A percentile compares a stretch with the other conserved stretches of the same genome.
phyloP scores from a whole-genome alignment of 805 yeast genomes.

The Kodamaea fukazawae region DNA sequence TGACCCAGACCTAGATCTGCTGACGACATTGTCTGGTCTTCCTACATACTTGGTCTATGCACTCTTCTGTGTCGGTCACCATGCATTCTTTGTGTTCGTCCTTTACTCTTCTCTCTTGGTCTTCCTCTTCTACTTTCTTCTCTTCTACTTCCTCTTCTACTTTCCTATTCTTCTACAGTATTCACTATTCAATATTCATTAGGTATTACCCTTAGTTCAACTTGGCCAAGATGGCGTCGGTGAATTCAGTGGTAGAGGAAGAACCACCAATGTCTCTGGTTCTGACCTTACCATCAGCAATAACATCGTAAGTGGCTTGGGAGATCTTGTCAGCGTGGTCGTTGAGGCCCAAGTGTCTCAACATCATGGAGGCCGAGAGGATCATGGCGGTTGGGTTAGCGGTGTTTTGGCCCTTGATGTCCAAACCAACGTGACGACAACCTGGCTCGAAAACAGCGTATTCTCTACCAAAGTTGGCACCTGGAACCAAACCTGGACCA shows the following conservation, averaged over 20 bases:
- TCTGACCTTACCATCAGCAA: constrained; percentile 80
- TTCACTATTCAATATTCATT: constrained; percentile 1
- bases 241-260: constrained; percentile 88
- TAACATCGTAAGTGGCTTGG: constrained; percentile 82
- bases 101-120: too few relatives aligned
- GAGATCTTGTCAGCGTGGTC: constrained; percentile 82
- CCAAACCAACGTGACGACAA: constrained; percentile 98
- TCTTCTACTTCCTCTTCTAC: too few relatives aligned
- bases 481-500: constrained; percentile 98
- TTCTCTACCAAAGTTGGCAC: constrained; percentile 97
- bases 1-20: too few relatives aligned
- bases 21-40: too few relatives aligned
- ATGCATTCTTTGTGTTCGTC: too few relatives aligned
- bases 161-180: too few relatives aligned
- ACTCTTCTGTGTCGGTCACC: too few relatives aligned
- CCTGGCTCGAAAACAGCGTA: constrained; percentile 99
- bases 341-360: constrained; percentile 92
- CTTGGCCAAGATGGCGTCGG: constrained; percentile 81
- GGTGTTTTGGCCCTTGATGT: constrained; percentile 87
- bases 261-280: constrained; percentile 93
- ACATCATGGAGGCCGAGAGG: constrained; percentile 83
- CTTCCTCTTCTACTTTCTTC: too few relatives aligned
- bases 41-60: too few relatives aligned
- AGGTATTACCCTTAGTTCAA: constrained; percentile 37
- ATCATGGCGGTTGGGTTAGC: constrained; percentile 99